A percentile compares a stretch with the other conserved stretches of the same genome.
Conservation (phyloP, 257 asterid genomes). For the Leonotis leonurus region DNA sequence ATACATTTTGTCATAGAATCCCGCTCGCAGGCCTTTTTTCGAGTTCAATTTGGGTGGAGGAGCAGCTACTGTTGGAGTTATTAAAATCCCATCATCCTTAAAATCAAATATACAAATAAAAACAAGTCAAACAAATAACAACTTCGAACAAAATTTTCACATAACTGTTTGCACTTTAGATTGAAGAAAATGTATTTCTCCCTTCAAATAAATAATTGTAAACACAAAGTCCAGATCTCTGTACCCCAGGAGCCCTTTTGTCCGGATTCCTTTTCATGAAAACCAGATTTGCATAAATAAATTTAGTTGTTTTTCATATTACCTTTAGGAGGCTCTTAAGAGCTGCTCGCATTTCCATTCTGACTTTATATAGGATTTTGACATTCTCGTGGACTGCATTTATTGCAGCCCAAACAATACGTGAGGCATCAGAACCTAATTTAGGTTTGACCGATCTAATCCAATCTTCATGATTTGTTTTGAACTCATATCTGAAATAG, state of each 20-base stretch:
- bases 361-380: conserved; percentile 68
- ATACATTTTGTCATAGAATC: conserved; percentile 47
- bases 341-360: conserved; percentile 72
- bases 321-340: conserved; percentile 75
- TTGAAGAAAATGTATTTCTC: background rate
- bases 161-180: background rate
- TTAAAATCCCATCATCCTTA: conserved; percentile 64
- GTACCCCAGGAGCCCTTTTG: background rate
- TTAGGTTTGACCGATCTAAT: conserved; percentile 60
- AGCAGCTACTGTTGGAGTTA: conserved; percentile 73
- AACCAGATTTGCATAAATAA: no score
- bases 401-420: conserved; percentile 47
- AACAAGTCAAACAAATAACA: conserved; percentile 3
- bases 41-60: conserved; percentile 54
- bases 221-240: background rate
- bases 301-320: no score
- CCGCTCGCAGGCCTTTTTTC: conserved; percentile 33
- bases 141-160: background rate
- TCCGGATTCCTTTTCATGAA: no score
- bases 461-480: conserved; percentile 86
- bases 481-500: conserved; percentile 69
- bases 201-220: background rate
- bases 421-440: conserved; percentile 49
- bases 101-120: conserved; percentile 9
- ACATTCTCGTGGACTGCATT: conserved; percentile 49